Percentiles rank a stretch among this genome's conserved stretches.
Evolutionary conservation across 202 grass and related monocot genomes (phyloP).

Genomic region (Bolboschoenoplectus hybrid): DNA sequence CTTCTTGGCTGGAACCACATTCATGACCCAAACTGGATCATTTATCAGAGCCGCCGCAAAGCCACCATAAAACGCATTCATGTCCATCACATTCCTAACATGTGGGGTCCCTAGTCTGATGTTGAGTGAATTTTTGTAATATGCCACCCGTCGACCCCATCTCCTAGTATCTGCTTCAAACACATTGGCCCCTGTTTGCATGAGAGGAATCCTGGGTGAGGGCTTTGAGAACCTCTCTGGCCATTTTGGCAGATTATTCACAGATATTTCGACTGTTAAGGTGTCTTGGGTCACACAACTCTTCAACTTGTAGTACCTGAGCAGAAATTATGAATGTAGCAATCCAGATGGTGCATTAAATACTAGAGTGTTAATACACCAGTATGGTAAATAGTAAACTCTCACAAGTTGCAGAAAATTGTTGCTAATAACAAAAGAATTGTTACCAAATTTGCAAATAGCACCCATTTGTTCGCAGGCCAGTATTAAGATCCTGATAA

Average conservation of each 20-base stretch:
- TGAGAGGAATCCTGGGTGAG: constrained; percentile 58
- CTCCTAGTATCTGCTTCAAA: constrained; percentile 70
- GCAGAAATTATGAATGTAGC: constrained; percentile 3
- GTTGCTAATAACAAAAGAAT: neutral
- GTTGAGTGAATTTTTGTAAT: constrained; percentile 84
- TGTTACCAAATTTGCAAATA: constrained; percentile 5
- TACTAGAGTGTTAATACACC: constrained; percentile 32
- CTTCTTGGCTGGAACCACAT: constrained; percentile 79
- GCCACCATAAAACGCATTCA: constrained; percentile 87
- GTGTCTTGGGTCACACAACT: constrained; percentile 63
- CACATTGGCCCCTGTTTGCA: constrained; percentile 53
- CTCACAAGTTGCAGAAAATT: neutral
- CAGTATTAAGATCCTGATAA: constrained; percentile 2
- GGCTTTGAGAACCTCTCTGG: constrained; percentile 78
- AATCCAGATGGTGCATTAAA: neutral
- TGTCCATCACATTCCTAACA: constrained; percentile 88
- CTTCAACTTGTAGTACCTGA: constrained; percentile 89
- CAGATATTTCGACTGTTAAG: constrained; percentile 54
- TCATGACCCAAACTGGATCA: constrained; percentile 93
- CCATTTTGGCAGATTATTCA: constrained; percentile 66
- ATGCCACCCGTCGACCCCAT: constrained; percentile 64
- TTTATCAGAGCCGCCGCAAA: constrained; percentile 65
- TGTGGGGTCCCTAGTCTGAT: constrained; percentile 64
- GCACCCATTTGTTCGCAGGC: neutral
- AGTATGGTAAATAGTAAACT: constrained; percentile 20